Evolutionary conservation across 257 asterid species (phyloP).

Genomic region (Eucommia ulmoides): DNA sequence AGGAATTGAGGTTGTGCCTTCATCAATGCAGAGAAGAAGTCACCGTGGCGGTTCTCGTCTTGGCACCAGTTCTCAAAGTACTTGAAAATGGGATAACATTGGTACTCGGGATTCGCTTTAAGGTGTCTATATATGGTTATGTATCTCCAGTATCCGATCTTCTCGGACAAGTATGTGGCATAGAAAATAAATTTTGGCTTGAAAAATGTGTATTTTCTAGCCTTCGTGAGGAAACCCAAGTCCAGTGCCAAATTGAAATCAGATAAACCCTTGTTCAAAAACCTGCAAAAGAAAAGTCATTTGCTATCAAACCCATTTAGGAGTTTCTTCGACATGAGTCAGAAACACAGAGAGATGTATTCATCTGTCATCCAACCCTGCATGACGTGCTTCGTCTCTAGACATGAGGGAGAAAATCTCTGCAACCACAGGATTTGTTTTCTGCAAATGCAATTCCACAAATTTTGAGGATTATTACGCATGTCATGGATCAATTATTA

Average conservation of each 20-base stretch:
- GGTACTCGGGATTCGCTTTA: slow-evolving; percentile 80
- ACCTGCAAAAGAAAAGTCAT: slow-evolving; percentile 38
- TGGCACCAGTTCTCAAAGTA: slow-evolving; percentile 99
- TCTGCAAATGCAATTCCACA: slow-evolving; percentile 32
- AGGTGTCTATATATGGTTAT: slow-evolving; percentile 94
- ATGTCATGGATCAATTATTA: background rate
- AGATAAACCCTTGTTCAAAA: slow-evolving; percentile 75
- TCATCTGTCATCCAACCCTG: too few species aligned
- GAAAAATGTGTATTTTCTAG: slow-evolving; percentile 94
- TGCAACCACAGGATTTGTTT: slow-evolving; percentile 88
- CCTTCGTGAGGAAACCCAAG: slow-evolving; percentile 95
- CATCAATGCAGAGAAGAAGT: slow-evolving; percentile 98
- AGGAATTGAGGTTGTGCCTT: slow-evolving; percentile 99
- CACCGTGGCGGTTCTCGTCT: slow-evolving; percentile 99
- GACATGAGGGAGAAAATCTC: slow-evolving; percentile 97
- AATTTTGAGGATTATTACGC: background rate
- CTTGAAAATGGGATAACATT: slow-evolving; percentile 92
- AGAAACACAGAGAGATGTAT: slow-evolving; percentile 1
- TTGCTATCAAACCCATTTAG: too few species aligned
- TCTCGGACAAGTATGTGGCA: slow-evolving; percentile 34
- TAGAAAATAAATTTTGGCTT: slow-evolving; percentile 92
- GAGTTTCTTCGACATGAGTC: too few species aligned
- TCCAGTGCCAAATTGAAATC: slow-evolving; percentile 95
- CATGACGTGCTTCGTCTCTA: slow-evolving; percentile 92
- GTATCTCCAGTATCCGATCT: slow-evolving; percentile 99